Base-by-base conservation (phyloP, 169 alveolate genomes). In the Cytauxzoon felis region DNA sequence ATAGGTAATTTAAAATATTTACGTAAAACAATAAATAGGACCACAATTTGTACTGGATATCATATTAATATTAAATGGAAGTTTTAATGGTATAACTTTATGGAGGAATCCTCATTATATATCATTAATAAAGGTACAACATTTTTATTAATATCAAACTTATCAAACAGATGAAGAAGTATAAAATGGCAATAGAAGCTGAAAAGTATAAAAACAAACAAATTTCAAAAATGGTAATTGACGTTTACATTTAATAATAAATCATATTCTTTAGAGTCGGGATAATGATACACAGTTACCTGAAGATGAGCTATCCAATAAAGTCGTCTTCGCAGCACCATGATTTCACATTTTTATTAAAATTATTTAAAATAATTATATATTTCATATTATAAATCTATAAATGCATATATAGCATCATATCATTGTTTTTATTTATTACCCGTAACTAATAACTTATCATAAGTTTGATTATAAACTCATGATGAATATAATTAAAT, bases 41-140 rank as follows among this genome's bases (percentile, higher is more conserved):
- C 98, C 98, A n/a, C 92, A 96, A 71, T 92, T 95, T 80, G 90
- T 90, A 33, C 51, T 95, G 51, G 90, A 89, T 26, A 95, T 96
- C n/a, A 91, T 95, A 45, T 72, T 90, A 29, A 82, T 92, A n/a
- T 80, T 93, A 26, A 88, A 87, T 9, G 95, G 94, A 5, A 63
- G 93, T 21, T 85, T 92, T 65, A 76, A 83, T 16, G 97, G 98
- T 13, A 34, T 60, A 1, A 52, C 68, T 2, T 51, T 73, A 18
- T 73, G 84, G 84, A 42, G 65, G 11, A 63, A 62, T 21, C 27
- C 38, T 21, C 42, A 52, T 38, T 73, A 73, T 47, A 13, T 73
- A 9, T 73, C 84, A 9, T 79, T 79, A 1, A 16, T 63, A n/a
- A 65, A 56, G 70, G 84, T 73, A 26, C 56, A 62, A 16, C 3